Percentiles rank a stretch among this genome's conserved stretches.
Conservation (phyloP, 225 moss, liverwort and hornwort genomes). For the Rhytidiadelphus loreus region DNA sequence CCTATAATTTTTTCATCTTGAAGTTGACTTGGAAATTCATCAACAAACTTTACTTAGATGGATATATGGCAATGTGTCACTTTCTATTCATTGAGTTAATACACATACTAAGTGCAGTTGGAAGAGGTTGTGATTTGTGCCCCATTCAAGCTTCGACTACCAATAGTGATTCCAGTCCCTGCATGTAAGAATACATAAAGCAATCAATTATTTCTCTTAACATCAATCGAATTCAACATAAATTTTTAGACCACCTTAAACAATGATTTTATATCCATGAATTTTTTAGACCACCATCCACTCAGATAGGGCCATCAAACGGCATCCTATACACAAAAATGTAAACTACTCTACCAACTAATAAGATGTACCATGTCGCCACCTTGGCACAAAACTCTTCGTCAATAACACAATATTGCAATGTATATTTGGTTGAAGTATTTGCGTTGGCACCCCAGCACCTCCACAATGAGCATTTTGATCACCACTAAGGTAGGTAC, state of each 20-base stretch:
- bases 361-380: rapidly evolving
- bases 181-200: not conserved
- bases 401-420: not conserved
- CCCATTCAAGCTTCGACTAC: not conserved
- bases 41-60: not conserved
- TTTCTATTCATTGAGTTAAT: not conserved
- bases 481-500: too few species aligned
- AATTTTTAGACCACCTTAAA: too few species aligned
- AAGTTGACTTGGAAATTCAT: not conserved
- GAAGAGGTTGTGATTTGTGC: not conserved
- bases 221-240: too few species aligned
- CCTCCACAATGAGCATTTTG: too few species aligned
- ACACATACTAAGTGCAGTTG: too few species aligned
- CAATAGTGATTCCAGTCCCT: not conserved
- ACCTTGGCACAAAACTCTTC: not conserved
- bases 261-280: too few species aligned
- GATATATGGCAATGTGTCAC: not conserved
- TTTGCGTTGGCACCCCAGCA: too few species aligned
- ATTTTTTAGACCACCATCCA: too few species aligned
- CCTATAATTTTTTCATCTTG: not conserved
- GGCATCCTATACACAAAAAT: not conserved
- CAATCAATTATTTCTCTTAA: not conserved
- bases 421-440: not conserved
- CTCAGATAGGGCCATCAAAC: not conserved
- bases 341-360: not conserved